A percentile compares a stretch with the other conserved stretches of the same genome.
These are phyloP conservation scores for Ganoderma multipileum DNA, from an alignment of 1,284 basidiomycete species.

Conservation along the genomic window DNA sequence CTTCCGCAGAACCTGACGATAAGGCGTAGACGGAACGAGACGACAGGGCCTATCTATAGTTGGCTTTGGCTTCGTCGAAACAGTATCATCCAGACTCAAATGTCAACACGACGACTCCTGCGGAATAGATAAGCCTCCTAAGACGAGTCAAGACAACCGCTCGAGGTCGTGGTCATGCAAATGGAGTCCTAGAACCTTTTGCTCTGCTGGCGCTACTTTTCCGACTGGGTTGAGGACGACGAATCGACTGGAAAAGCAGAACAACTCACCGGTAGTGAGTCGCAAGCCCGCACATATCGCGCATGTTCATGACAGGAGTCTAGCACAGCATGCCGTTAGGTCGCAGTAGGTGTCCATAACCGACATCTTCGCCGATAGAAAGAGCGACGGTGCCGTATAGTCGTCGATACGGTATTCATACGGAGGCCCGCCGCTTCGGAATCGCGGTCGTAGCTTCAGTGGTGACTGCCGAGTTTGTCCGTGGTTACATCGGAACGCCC, in stretches of 20 bases:
- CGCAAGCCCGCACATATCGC: neutral
- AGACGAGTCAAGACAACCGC: too few relatives aligned
- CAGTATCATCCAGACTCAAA: too few relatives aligned
- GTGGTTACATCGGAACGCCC: constrained; percentile 27
- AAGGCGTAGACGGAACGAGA: neutral
- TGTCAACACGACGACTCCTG: too few relatives aligned
- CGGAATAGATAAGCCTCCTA: too few relatives aligned
- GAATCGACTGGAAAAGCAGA: neutral
- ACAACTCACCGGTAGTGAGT: neutral
- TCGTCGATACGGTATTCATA: neutral
- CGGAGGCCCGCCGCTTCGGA: constrained; percentile 16
- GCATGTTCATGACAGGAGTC: neutral
- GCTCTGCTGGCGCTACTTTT: neutral
- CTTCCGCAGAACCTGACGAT: neutral
- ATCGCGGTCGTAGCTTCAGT: neutral
- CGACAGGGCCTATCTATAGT: neutral
- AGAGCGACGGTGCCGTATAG: neutral
- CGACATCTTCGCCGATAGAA: constrained; percentile 23
- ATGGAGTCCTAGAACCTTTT: too few relatives aligned
- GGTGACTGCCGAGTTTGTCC: constrained; percentile 28
- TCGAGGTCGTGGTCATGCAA: too few relatives aligned
- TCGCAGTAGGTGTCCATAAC: constrained; percentile 52
- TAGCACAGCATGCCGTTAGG: neutral
- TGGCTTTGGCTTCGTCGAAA: neutral
- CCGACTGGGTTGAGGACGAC: too few relatives aligned